Evolutionary conservation across 176 grass and related monocot species (phyloP).

Genomic region (Puya raimondii): DNA sequence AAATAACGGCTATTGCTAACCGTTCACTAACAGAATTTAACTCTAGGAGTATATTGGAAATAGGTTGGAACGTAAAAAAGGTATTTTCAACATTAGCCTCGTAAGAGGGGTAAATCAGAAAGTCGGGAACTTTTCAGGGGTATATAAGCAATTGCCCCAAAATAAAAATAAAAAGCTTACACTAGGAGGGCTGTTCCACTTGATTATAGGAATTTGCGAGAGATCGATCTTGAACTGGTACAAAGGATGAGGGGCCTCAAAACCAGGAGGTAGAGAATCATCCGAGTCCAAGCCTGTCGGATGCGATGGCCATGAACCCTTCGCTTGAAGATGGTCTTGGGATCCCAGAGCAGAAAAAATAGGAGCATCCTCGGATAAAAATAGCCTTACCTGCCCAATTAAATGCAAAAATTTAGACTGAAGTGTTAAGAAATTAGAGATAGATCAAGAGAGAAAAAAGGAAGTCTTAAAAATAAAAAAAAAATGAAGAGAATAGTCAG

Average conservation of each 20-base stretch:
- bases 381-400: conserved; percentile 67
- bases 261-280: conserved; percentile 89
- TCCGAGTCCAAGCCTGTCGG: conserved; percentile 47
- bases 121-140: too few relatives aligned
- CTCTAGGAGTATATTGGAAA: too few relatives aligned
- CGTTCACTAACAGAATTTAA: too few relatives aligned
- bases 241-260: conserved; percentile 57
- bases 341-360: conserved; percentile 56
- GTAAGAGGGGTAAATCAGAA: too few relatives aligned
- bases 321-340: conserved; percentile 93
- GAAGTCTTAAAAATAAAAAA: too few relatives aligned
- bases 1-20: too few relatives aligned
- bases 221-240: conserved; percentile 49
- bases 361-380: conserved; percentile 86
- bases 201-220: conserved; percentile 55
- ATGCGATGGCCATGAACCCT: conserved; percentile 76
- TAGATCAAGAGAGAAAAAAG: too few relatives aligned
- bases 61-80: too few relatives aligned
- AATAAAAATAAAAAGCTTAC: conserved; percentile 33
- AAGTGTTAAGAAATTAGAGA: too few relatives aligned
- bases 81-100: too few relatives aligned
- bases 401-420: conserved; percentile 7
- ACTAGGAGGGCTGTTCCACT: conserved; percentile 56
- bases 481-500: too few relatives aligned
- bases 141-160: too few relatives aligned